Evolutionary conservation across 495 filamentous ascomycete genomes (phyloP).

Genomic region (Trichoderma orchidacearum): DNA sequence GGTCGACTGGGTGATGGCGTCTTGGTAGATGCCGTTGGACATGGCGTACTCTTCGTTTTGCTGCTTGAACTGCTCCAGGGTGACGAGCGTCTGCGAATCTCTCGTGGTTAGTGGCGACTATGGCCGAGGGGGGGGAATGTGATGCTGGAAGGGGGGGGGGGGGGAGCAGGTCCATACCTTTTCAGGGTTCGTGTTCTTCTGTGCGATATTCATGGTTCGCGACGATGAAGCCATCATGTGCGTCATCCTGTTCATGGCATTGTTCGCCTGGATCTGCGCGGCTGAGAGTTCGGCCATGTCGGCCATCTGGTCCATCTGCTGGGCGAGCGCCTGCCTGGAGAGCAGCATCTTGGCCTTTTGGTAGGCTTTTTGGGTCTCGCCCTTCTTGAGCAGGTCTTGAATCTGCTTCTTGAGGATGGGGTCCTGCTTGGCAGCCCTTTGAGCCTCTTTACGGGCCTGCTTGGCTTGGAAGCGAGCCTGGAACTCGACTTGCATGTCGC

Average conservation of each 20-base stretch:
- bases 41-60: conserved; percentile 82
- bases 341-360: conserved; percentile 58
- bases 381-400: conserved; percentile 57
- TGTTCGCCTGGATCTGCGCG: conserved; percentile 41
- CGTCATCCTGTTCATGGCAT: conserved; percentile 41
- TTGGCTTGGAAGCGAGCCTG: conserved; percentile 69
- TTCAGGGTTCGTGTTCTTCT: conserved; percentile 67
- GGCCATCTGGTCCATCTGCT: conserved; percentile 39
- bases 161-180: conserved; percentile 23
- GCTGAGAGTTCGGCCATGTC: conserved; percentile 38
- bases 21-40: conserved; percentile 70
- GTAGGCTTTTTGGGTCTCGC: conserved; percentile 70
- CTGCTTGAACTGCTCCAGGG: conserved; percentile 67
- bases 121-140: background rate
- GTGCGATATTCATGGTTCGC: conserved; percentile 43
- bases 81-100: conserved; percentile 25
- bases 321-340: conserved; percentile 37
- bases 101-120: background rate
- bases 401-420: conserved; percentile 69
- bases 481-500: conserved; percentile 39
- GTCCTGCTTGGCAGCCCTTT: conserved; percentile 73
- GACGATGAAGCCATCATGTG: conserved; percentile 36
- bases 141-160: background rate
- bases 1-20: conserved; percentile 61
- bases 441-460: conserved; percentile 66